Evolutionary conservation across 2,329 filamentous ascomycete genomes (phyloP).

Genomic region (Aspergillus versicolor): DNA sequence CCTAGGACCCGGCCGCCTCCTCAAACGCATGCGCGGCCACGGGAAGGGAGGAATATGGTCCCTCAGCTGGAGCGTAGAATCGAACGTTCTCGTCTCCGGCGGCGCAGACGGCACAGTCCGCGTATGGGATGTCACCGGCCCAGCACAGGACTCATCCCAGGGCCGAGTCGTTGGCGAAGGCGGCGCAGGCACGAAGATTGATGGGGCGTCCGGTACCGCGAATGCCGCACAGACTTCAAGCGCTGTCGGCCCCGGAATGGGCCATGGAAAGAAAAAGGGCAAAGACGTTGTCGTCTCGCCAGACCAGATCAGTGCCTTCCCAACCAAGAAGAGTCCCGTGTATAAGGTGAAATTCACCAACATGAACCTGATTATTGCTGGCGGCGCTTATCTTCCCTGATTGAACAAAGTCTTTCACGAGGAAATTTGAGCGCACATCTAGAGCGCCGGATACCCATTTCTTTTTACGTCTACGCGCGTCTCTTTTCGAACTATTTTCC

Average conservation of each 20-base stretch:
- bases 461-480: background rate
- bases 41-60: conserved; percentile 92
- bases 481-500: background rate
- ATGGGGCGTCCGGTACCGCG: conserved; percentile 52
- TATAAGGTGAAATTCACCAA: conserved; percentile 90
- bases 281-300: conserved; percentile 89
- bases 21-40: conserved; percentile 93
- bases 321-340: conserved; percentile 93
- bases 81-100: conserved; percentile 82
- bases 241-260: conserved; percentile 41
- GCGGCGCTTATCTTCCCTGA: conserved; percentile 65
- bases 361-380: conserved; percentile 91
- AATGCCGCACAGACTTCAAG: conserved; percentile 45
- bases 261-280: conserved; percentile 65
- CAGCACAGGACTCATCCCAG: conserved; percentile 60
- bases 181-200: conserved; percentile 49
- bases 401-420: background rate
- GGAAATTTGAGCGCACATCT: conserved; percentile 13
- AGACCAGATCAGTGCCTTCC: conserved; percentile 92
- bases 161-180: conserved; percentile 53
- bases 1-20: conserved; percentile 75
- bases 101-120: conserved; percentile 91
- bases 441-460: conserved; percentile 22
- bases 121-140: conserved; percentile 83
- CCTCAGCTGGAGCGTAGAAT: conserved; percentile 89